Conservation (phyloP, 192 early-diverging fungal species). For the Coemansia sp. region DNA sequence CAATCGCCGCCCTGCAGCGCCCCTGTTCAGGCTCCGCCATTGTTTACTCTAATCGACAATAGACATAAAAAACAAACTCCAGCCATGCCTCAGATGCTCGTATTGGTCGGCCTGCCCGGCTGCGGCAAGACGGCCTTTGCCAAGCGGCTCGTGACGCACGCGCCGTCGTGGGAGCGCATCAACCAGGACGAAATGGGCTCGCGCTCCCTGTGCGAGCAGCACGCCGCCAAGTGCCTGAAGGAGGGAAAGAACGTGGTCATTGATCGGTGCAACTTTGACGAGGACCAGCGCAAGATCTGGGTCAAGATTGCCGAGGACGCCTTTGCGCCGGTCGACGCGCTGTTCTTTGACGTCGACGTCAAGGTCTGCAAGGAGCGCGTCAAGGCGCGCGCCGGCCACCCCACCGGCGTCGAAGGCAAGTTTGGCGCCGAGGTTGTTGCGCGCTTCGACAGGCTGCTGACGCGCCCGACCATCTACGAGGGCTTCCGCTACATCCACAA, state of each 20-base stretch:
- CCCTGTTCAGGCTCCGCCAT: too few species aligned
- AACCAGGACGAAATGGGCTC: conserved; percentile 74
- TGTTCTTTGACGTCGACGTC: conserved; percentile 63
- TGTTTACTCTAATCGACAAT: conserved; percentile 1
- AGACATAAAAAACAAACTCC: background rate
- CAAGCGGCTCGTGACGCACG: conserved; percentile 35
- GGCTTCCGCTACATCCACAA: conserved; percentile 54
- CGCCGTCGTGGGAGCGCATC: conserved; percentile 59
- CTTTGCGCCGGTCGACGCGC: conserved; percentile 57
- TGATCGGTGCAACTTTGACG: conserved; percentile 78
- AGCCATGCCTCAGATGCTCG: conserved; percentile 58
- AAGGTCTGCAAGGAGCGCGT: conserved; percentile 65
- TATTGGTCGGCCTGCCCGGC: conserved; percentile 72
- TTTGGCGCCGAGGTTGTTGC: conserved; percentile 61
- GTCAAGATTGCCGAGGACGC: conserved; percentile 60
- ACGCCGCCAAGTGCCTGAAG: conserved; percentile 44
- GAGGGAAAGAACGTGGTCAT: conserved; percentile 65
- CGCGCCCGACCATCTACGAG: conserved; percentile 50
- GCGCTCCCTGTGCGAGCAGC: conserved; percentile 62
- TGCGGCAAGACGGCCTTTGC: conserved; percentile 74
- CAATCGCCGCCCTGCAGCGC: too few species aligned
- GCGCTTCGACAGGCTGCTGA: conserved; percentile 54
- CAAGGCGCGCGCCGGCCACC: conserved; percentile 58
- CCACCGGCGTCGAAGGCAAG: conserved; percentile 66
- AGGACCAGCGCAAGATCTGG: conserved; percentile 69